phyloP scores from a whole-genome alignment of 306 rosid species.

The Lathyrus tuberosus region DNA sequence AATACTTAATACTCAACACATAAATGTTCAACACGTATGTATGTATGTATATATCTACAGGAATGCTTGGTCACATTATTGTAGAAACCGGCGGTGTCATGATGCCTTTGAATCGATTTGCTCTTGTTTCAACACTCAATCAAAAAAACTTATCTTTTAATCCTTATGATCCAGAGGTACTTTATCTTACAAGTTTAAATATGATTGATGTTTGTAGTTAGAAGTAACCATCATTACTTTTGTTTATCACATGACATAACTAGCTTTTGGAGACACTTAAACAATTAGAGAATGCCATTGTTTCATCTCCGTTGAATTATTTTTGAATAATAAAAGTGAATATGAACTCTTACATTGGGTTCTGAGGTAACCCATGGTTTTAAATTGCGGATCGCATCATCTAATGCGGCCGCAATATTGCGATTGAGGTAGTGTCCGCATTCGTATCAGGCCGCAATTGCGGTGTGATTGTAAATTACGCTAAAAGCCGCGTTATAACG shows the following conservation, averaged over 20 bases:
- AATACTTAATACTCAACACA: slow-evolving; percentile 11
- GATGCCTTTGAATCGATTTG: slow-evolving; percentile 77
- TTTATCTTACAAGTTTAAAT: slow-evolving; percentile 17
- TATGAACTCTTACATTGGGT: too few species aligned
- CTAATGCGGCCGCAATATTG: too few species aligned
- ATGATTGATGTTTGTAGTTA: slow-evolving; percentile 5
- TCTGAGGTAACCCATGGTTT: too few species aligned
- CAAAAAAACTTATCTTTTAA: slow-evolving; percentile 79
- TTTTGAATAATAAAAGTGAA: too few species aligned
- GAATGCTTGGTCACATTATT: slow-evolving; percentile 94
- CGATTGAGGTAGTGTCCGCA: too few species aligned
- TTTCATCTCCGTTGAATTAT: slow-evolving; percentile 82
- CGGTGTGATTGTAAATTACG: too few species aligned
- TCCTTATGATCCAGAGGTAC: slow-evolving; percentile 84
- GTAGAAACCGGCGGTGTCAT: slow-evolving; percentile 79
- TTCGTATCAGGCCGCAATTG: too few species aligned
- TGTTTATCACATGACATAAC: slow-evolving; percentile 8
- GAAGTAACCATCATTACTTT: slow-evolving; percentile 29
- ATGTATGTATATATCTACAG: slow-evolving; percentile 44
- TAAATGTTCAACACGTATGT: slow-evolving; percentile 14
- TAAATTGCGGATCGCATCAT: too few species aligned
- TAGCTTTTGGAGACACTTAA: slow-evolving; percentile 62
- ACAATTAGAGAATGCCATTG: slow-evolving; percentile 80
- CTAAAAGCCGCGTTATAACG: too few species aligned
- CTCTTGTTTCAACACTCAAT: slow-evolving; percentile 84